These are phyloP conservation scores for Lipomyces yarrowii DNA, from an alignment of 1,139 yeast species.

Conservation along the genomic window DNA sequence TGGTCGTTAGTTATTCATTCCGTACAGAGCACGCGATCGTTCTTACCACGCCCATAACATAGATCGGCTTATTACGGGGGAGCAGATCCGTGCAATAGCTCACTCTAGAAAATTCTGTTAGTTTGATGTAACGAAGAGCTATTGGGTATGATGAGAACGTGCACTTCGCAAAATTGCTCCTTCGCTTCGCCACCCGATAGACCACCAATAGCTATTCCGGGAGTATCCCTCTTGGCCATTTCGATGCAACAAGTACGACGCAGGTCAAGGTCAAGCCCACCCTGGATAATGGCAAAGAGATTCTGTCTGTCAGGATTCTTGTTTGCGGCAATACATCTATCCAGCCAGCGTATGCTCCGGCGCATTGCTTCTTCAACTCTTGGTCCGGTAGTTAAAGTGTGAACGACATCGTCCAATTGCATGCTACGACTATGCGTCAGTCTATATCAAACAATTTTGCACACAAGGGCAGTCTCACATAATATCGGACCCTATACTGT, in stretches of 20 bases:
- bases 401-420: conserved; percentile 52
- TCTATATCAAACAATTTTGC: conserved; percentile 30
- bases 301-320: conserved; percentile 49
- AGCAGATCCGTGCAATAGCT: conserved; percentile 46
- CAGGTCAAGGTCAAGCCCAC: conserved; percentile 48
- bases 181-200: conserved; percentile 52
- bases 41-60: conserved; percentile 49
- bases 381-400: conserved; percentile 49
- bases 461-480: conserved; percentile 35
- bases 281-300: conserved; percentile 50
- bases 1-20: neutral
- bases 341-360: conserved; percentile 50
- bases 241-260: conserved; percentile 47
- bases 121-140: neutral
- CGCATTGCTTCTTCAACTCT: conserved; percentile 50
- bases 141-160: neutral
- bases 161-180: conserved; percentile 45
- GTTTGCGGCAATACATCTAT: conserved; percentile 50
- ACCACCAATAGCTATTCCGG: conserved; percentile 53
- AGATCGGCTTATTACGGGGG: conserved; percentile 49
- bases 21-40: neutral
- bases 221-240: conserved; percentile 50
- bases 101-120: conserved; percentile 35
- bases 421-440: conserved; percentile 33
- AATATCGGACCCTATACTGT: conserved; percentile 50